Base-by-base conservation (phyloP, 768 basidiomycete genomes). In the Trametes gibbosa region DNA sequence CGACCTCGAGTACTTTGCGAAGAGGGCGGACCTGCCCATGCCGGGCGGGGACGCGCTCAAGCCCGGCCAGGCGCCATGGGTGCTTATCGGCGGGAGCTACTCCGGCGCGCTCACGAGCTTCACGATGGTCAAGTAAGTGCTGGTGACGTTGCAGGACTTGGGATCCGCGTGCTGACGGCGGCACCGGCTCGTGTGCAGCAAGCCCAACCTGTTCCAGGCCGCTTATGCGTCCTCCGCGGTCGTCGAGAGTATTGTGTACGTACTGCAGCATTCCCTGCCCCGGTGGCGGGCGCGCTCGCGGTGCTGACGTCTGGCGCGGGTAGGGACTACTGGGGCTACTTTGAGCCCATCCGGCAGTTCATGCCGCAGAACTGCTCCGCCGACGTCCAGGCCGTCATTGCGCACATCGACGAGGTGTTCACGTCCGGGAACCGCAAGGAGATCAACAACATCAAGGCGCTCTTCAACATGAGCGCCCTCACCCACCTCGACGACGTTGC, bases 361-460 rank as follows among this genome's bases (percentile, higher is more conserved):
- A 89, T 89, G 86, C 84, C 87, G 2, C 48, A 66, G 62, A 90
- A 91, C 69, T 91, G 89, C 72, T 89, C 87, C 8, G 80, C 85
- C 0, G 89, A 91, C 65, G 79, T 89, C 29, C 74, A 87, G 68
- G 79, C 79, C 5, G 86, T 85, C 16, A 79, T 90, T 53, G 66
- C 78, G 5, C 79, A 87, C 63, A 72, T 90, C 39, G 89, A 90
- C 66, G 50, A 76, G 53, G 81, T 83, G 6, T 83, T 87, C 63
- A 70, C 72, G 0, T 73, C 73, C 3, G 75, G 75, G 0, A 74
- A 84, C 59, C 55, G 68, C 6, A 68, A 71, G 27, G 80, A 81
- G 13, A 84, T 87, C 35, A 70, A 83, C 55, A 65, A 63, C 21
- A 70, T 90, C 59, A 85, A 89, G 69, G 74, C 79, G 14, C 63